phyloP scores from a whole-genome alignment of 1,139 yeast genomes.

The Arxiozyma telluris region DNA sequence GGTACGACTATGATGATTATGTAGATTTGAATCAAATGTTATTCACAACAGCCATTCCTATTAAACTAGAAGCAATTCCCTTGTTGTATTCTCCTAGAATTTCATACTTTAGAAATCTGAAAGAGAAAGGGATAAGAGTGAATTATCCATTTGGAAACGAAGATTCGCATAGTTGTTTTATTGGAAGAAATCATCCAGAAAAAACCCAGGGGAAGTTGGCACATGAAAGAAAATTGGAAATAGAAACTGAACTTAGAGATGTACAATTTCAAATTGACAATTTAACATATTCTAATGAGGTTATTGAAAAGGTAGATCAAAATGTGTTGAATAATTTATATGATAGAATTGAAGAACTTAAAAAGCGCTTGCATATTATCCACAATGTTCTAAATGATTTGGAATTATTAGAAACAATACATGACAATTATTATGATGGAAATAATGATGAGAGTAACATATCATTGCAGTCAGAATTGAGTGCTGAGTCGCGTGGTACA shows the following conservation, averaged over 20 bases:
- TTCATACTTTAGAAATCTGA: slow-evolving; percentile 64
- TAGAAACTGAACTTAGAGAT: slow-evolving; percentile 34
- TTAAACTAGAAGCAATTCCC: slow-evolving; percentile 48
- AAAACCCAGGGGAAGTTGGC: slow-evolving; percentile 42
- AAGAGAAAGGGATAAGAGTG: slow-evolving; percentile 42
- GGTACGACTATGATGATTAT: slow-evolving; percentile 78
- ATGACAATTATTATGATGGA: slow-evolving; percentile 14
- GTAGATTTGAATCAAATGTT: slow-evolving; percentile 57
- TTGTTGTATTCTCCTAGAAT: slow-evolving; percentile 65
- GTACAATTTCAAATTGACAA: slow-evolving; percentile 5
- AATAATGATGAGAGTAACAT: slow-evolving; percentile 2
- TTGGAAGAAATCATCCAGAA: slow-evolving; percentile 51
- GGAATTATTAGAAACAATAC: slow-evolving; percentile 25
- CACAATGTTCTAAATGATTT: slow-evolving; percentile 31
- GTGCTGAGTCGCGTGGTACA: slow-evolving; percentile 1
- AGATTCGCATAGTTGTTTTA: slow-evolving; percentile 53
- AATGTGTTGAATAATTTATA: slow-evolving; percentile 19
- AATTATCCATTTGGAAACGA: slow-evolving; percentile 62
- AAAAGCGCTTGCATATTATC: slow-evolving; percentile 33
- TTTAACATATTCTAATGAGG: slow-evolving; percentile 7
- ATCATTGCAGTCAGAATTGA: slow-evolving; percentile 5
- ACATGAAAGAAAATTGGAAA: slow-evolving; percentile 33
- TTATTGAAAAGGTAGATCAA: slow-evolving; percentile 10
- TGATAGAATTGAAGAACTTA: slow-evolving; percentile 33
- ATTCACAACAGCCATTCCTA: slow-evolving; percentile 43